These are phyloP conservation scores for Wickerhamomyces sp. DNA, from an alignment of 1,139 yeast genomes.

Conservation along the genomic window DNA sequence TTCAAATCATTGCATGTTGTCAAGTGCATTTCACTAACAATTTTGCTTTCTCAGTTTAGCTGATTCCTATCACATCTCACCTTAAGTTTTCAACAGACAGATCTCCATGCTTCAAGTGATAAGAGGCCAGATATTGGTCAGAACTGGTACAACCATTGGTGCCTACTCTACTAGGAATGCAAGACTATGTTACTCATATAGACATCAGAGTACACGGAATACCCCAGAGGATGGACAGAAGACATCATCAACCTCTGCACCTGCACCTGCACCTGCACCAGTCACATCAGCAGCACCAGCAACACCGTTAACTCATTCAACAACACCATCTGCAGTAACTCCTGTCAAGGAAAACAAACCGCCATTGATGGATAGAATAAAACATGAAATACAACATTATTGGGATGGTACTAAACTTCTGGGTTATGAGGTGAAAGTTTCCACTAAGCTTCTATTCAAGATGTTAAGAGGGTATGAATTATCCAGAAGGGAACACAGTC, in stretches of 20 bases:
- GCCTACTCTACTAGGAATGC: neutral
- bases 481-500: constrained; percentile 85
- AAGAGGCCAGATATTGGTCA: neutral
- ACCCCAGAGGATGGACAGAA: neutral
- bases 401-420: constrained; percentile 93
- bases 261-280: neutral
- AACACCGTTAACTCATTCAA: constrained; percentile 1
- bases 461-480: constrained; percentile 91
- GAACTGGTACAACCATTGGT: neutral
- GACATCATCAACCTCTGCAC: neutral
- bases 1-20: neutral
- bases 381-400: constrained; percentile 87
- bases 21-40: no score
- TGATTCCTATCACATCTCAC: no score
- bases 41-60: no score
- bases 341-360: constrained; percentile 26
- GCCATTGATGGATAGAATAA: constrained; percentile 75
- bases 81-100: no score
- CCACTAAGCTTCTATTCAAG: constrained; percentile 76
- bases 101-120: neutral
- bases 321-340: neutral
- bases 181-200: neutral
- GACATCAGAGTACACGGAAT: constrained; percentile 4
- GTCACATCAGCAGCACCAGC: neutral
- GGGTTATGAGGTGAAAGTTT: constrained; percentile 85